phyloP scores from a whole-genome alignment of 129 eudicot genomes.

The Glebionis coronaria region DNA sequence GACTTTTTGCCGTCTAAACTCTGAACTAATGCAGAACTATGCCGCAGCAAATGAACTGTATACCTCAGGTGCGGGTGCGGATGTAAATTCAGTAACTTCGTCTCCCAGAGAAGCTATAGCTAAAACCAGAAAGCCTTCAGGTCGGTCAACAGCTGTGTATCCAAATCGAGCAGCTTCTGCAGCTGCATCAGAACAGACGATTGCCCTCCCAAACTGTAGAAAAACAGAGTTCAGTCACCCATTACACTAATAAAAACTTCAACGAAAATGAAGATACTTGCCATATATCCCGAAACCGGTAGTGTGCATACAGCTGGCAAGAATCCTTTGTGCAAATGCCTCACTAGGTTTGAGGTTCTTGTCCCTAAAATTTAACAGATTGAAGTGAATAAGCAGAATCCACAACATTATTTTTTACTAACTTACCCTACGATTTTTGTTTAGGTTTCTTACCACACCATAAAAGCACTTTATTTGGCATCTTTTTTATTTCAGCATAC shows the following conservation, averaged over 20 bases:
- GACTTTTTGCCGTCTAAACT: too few species aligned
- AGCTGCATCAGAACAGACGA: constrained; percentile 90
- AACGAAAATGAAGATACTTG: neutral
- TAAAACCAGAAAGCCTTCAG: constrained; percentile 83
- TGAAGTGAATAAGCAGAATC: neutral
- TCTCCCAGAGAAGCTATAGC: constrained; percentile 81
- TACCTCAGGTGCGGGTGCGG: constrained; percentile 66
- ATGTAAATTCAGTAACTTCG: constrained; percentile 40
- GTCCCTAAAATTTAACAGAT: constrained; percentile 44
- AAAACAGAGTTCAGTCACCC: neutral
- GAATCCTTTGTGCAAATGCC: constrained; percentile 88
- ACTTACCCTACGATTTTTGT: neutral
- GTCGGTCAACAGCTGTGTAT: constrained; percentile 75
- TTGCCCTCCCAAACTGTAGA: constrained; percentile 81
- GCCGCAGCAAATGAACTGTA: neutral
- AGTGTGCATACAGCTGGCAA: constrained; percentile 68
- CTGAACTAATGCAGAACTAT: neutral
- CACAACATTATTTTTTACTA: neutral
- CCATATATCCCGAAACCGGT: constrained; percentile 93
- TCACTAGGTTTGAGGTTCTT: constrained; percentile 69
- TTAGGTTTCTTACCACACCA: constrained; percentile 74
- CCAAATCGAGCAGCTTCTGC: constrained; percentile 92
- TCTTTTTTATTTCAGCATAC: constrained; percentile 56
- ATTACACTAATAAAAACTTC: neutral
- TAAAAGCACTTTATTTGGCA: constrained; percentile 75